A percentile compares a stretch with the other conserved stretches of the same genome.
These are phyloP conservation scores for Reutealis trisperma DNA, from an alignment of 345 rosid genomes.

Conservation along the genomic window DNA sequence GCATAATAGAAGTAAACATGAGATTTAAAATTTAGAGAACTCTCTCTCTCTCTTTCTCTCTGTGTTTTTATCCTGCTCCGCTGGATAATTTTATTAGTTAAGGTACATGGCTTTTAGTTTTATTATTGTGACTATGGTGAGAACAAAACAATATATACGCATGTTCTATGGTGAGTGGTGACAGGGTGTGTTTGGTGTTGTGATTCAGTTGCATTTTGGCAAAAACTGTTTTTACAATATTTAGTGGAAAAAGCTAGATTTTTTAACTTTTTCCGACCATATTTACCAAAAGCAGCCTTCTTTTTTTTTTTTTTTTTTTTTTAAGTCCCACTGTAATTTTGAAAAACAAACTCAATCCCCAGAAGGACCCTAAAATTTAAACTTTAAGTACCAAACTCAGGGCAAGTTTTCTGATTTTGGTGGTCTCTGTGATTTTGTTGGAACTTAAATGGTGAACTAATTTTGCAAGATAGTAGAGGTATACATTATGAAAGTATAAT, in stretches of 20 bases:
- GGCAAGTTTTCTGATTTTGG: neutral
- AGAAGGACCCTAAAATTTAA: neutral
- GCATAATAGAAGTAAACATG: neutral
- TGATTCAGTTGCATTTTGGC: too few species aligned
- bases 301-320: too few species aligned
- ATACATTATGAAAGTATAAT: neutral
- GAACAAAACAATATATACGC: neutral
- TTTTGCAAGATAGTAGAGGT: neutral
- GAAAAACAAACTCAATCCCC: too few species aligned
- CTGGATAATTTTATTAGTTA: neutral
- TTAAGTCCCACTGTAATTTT: too few species aligned
- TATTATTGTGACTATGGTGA: neutral
- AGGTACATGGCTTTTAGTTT: neutral
- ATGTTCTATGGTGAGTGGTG: neutral
- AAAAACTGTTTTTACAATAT: too few species aligned
- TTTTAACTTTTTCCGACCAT: too few species aligned
- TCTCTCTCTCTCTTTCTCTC: neutral
- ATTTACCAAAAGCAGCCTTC: too few species aligned
- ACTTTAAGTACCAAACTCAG: neutral
- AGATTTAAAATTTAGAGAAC: neutral
- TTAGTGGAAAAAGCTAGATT: too few species aligned
- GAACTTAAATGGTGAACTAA: neutral
- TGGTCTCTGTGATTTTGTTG: neutral
- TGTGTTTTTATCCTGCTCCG: too few species aligned
- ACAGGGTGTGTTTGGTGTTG: too few species aligned